A percentile compares a stretch with the other conserved stretches of the same genome.
Evolutionary conservation across 139 green algal species (phyloP).

Genomic region (Chlamydomonas sp.): DNA sequence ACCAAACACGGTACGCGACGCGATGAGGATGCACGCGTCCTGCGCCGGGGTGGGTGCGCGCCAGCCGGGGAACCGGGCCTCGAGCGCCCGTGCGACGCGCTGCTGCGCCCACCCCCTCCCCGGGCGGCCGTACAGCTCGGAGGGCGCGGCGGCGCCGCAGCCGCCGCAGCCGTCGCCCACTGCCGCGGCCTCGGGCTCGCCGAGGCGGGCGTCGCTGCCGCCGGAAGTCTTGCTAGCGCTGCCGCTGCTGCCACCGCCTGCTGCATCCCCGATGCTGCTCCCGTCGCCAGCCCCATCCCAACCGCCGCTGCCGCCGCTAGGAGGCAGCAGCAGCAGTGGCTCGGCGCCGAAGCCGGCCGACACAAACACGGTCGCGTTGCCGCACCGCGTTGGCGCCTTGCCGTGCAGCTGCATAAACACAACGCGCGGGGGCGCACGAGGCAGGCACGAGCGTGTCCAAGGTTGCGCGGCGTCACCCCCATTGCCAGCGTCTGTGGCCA

Average conservation of each 20-base stretch:
- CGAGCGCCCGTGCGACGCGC: not conserved
- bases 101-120: not conserved
- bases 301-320: not conserved
- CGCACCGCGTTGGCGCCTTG: conserved; percentile 18
- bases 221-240: not conserved
- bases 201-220: not conserved
- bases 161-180: no score
- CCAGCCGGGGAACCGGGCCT: not conserved
- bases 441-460: conserved; percentile 8
- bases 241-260: not conserved
- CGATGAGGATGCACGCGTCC: conserved; percentile 3
- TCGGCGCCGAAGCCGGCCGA: conserved; percentile 16
- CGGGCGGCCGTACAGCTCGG: not conserved
- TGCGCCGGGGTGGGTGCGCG: not conserved
- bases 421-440: not conserved
- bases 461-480: no score
- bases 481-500: no score
- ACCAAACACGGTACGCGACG: conserved; percentile 20
- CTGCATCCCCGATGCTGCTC: not conserved
- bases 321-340: no score
- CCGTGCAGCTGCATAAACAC: conserved; percentile 31
- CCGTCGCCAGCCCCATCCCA: not conserved
- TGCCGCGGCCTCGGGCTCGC: no score
- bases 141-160: no score
- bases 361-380: conserved; percentile 14